Percentiles rank a stretch among this genome's conserved stretches.
These are phyloP conservation scores for Coemansia sp. DNA, from an alignment of 192 early-diverging fungal species.

Conservation along the genomic window DNA sequence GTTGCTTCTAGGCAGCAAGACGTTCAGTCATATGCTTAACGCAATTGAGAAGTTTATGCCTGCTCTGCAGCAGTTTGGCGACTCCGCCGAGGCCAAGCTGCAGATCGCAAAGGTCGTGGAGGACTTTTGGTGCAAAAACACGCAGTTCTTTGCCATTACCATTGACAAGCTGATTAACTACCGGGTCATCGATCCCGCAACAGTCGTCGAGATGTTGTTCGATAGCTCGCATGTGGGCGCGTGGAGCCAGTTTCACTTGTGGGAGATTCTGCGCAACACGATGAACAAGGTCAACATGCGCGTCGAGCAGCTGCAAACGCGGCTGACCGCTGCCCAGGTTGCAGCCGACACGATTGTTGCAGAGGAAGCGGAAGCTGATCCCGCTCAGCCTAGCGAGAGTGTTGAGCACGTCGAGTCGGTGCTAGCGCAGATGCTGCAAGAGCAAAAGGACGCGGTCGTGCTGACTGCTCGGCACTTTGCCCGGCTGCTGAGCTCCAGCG, in stretches of 20 bases:
- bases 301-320: slow-evolving; percentile 55
- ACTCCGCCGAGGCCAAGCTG: slow-evolving; percentile 61
- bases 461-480: slow-evolving; percentile 68
- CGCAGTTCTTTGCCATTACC: slow-evolving; percentile 88
- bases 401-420: slow-evolving; percentile 62
- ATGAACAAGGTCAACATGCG: slow-evolving; percentile 83
- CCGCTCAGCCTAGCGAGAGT: slow-evolving; percentile 46
- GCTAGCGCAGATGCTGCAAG: slow-evolving; percentile 65
- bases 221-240: slow-evolving; percentile 37
- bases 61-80: slow-evolving; percentile 39
- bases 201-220: slow-evolving; percentile 81
- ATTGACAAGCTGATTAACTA: slow-evolving; percentile 96
- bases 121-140: slow-evolving; percentile 85
- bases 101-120: slow-evolving; percentile 67
- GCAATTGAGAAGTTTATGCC: slow-evolving; percentile 79
- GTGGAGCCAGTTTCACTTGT: slow-evolving; percentile 63
- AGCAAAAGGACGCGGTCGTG: slow-evolving; percentile 82
- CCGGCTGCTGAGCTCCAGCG: slow-evolving; percentile 46
- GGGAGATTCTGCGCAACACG: slow-evolving; percentile 85
- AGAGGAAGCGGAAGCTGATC: slow-evolving; percentile 17
- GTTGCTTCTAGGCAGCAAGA: slow-evolving; percentile 85
- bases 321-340: slow-evolving; percentile 18
- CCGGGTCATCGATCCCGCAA: slow-evolving; percentile 81
- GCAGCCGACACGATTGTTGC: slow-evolving; percentile 39
- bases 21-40: slow-evolving; percentile 90